Evolutionary conservation across 495 filamentous ascomycete species (phyloP), one percentile per base, ranked within the genome.

Genomic region (Lentithecium fluviatile): DNA sequence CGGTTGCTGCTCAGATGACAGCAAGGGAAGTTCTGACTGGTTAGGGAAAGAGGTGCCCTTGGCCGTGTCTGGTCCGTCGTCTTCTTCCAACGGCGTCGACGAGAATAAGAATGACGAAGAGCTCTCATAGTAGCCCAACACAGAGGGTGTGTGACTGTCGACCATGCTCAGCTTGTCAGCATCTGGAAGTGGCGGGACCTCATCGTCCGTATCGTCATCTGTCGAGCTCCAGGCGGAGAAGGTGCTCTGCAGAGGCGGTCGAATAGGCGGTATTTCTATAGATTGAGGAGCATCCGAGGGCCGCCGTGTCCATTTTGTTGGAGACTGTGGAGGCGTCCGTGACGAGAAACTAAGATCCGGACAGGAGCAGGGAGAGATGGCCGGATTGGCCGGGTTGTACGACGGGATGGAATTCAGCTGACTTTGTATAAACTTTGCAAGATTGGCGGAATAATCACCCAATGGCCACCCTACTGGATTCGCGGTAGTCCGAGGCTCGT

Each of bases 201-300:
- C 54, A 20, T 60, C 46, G 20, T 60, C 62, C 13, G 49, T 55
- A 10, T 56, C 59, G n/a, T 65, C 62, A 46, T 65, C 62, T 2
- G 62, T 60, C 10, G 62, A 60, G 37, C 62, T 65, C 62, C 62
- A 65, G 2, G 48, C 62, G 15, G 62, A 65, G 34, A 65, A 65
- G 1, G 49, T 34, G 24, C 62, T 65, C n/a, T 21, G 12, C 43
- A 65, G 24, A 11, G 62, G 62, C 32, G 62, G 62, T 21, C 62
- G 20, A 2, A 65, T 32, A 15, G 62, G 56, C 17, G 62, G 62
- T 19, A 65, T 60, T 26, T 60, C 49, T 7, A 65, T 20, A 21
- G 49, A 24, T 7, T n/a, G 8, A n/a, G 25, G 34, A 1, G 26
- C 36, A 8, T 50, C 50, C 10, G 58, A 5, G n/a, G 47, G 45